phyloP scores from a whole-genome alignment of 257 asterid genomes.

The Solanum microdontum region DNA sequence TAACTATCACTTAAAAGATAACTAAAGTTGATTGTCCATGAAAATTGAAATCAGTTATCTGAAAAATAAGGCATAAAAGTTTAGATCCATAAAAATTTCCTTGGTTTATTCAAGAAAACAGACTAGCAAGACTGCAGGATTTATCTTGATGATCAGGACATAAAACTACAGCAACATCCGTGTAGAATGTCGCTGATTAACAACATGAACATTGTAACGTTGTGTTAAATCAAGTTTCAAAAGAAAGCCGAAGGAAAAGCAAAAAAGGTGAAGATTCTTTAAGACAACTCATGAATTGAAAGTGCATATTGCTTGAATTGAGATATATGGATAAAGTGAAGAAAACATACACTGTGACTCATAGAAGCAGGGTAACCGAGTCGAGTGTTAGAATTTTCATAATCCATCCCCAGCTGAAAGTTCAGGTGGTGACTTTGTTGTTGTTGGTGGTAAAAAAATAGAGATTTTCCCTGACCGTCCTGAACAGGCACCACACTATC shows the following conservation, averaged over 20 bases:
- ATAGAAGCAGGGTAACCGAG: slow-evolving; percentile 27
- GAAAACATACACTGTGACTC: slow-evolving; percentile 43
- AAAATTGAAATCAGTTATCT: not conserved
- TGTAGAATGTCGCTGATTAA: not conserved
- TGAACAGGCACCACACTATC: slow-evolving; percentile 48
- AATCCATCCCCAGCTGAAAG: slow-evolving; percentile 34
- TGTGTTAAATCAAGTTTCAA: not conserved
- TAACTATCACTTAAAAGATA: not conserved
- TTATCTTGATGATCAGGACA: not conserved
- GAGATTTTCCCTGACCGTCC: slow-evolving; percentile 1
- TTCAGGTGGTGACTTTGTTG: slow-evolving; percentile 13
- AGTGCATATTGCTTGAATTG: not conserved
- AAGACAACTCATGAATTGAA: not conserved
- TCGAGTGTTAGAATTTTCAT: slow-evolving; percentile 22
- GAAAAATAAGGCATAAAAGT: not conserved
- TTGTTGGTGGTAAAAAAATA: not conserved
- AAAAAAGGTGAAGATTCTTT: not conserved
- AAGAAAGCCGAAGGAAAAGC: not conserved
- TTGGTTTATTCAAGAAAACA: not conserved
- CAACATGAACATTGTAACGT: not conserved
- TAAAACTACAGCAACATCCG: not conserved
- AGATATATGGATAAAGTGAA: not conserved
- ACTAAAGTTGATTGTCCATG: not conserved
- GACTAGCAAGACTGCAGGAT: not conserved
- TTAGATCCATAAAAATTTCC: not conserved